Conservation (phyloP, 1,284 basidiomycete genomes). For the Pseudozyma thailandica region DNA sequence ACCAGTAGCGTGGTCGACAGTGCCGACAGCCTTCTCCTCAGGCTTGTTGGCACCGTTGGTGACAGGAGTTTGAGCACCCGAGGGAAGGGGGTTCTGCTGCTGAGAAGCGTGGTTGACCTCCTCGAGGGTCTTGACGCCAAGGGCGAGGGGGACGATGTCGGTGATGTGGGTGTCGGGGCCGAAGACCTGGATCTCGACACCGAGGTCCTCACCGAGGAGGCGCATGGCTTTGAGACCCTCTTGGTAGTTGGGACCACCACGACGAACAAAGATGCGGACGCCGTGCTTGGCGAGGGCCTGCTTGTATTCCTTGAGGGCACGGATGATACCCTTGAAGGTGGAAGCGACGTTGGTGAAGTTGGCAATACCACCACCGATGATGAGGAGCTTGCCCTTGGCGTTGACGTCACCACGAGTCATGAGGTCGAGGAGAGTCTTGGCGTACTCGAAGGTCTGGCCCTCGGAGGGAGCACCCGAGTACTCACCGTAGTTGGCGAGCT, state of each 20-base stretch:
- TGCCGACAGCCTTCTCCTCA: slow-evolving; percentile 73
- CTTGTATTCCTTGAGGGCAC: slow-evolving; percentile 93
- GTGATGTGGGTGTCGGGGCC: slow-evolving; percentile 99
- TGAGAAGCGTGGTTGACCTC: slow-evolving; percentile 69
- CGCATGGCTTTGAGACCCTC: slow-evolving; percentile 99
- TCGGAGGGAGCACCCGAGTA: slow-evolving; percentile 99
- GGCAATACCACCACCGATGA: slow-evolving; percentile 99
- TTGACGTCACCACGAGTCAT: slow-evolving; percentile 78
- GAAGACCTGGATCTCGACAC: slow-evolving; percentile 93
- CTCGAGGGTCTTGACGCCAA: slow-evolving; percentile 75
- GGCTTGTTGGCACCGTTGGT: slow-evolving; percentile 48
- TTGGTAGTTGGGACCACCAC: slow-evolving; percentile 99
- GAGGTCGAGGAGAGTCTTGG: slow-evolving; percentile 97
- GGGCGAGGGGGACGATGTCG: slow-evolving; percentile 95
- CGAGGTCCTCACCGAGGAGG: slow-evolving; percentile 94
- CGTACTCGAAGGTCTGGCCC: slow-evolving; percentile 98
- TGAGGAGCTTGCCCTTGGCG: slow-evolving; percentile 87
- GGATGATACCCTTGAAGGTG: slow-evolving; percentile 99
- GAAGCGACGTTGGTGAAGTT: slow-evolving; percentile 99
- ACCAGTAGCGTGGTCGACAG: slow-evolving; percentile 77
- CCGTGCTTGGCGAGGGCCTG: slow-evolving; percentile 58
- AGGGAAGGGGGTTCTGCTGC: slow-evolving; percentile 67
- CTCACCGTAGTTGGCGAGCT: slow-evolving; percentile 99
- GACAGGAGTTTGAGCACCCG: slow-evolving; percentile 54
- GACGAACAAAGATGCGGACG: slow-evolving; percentile 80